Evolutionary conservation across 345 rosid genomes (phyloP).

Genomic region (Hibiscus syriacus): DNA sequence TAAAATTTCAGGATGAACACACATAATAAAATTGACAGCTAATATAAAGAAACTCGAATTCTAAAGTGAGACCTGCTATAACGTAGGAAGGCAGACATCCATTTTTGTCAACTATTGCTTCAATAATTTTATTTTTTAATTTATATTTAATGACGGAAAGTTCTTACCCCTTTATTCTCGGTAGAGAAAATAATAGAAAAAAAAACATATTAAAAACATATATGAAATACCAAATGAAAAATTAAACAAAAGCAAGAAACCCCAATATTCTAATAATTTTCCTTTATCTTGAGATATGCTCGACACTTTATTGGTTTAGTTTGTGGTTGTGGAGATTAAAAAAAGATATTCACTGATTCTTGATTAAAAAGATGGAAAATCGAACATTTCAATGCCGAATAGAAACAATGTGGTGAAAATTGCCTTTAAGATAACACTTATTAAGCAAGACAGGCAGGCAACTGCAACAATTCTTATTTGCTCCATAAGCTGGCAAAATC

Average conservation of each 20-base stretch:
- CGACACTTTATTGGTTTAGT: not conserved
- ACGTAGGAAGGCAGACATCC: not conserved
- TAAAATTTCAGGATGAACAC: not conserved
- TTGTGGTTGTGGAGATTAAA: not conserved
- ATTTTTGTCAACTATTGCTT: slow-evolving; percentile 4
- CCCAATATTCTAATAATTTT: not conserved
- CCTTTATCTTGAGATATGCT: not conserved
- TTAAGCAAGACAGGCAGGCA: not conserved
- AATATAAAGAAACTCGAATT: too few species aligned
- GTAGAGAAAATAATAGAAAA: not conserved
- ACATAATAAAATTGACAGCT: too few species aligned
- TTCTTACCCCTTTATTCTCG: slow-evolving; percentile 6
- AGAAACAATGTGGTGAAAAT: not conserved
- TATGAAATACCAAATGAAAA: not conserved
- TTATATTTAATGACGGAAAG: slow-evolving; percentile 3
- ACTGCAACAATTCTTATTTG: not conserved
- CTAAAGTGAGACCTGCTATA: not conserved
- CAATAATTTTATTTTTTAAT: slow-evolving; percentile 2
- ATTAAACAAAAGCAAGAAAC: not conserved
- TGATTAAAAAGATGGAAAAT: not conserved
- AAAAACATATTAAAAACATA: not conserved
- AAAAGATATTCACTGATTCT: not conserved
- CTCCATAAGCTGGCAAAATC: too few species aligned
- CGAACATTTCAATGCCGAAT: not conserved
- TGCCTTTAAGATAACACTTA: not conserved